Conservation (phyloP, 164 flowering plant genomes). For the Cinnamomum chago region DNA sequence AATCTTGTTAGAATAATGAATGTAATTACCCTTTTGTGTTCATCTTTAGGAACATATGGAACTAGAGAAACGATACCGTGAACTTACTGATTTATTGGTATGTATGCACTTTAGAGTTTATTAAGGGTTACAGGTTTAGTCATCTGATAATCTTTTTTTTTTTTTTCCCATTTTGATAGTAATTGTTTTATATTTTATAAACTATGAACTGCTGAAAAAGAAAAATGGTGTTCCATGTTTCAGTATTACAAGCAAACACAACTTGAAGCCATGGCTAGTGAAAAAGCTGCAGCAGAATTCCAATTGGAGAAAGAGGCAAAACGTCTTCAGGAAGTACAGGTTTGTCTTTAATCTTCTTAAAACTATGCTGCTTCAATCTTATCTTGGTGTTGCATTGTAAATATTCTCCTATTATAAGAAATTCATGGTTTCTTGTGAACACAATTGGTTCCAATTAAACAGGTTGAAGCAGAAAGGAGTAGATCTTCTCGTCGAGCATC, state of each 20-base stretch:
- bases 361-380: conserved; percentile 2
- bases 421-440: not conserved
- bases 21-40: not conserved
- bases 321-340: conserved; percentile 88
- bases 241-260: conserved; percentile 99
- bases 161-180: no score
- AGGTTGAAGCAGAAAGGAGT: conserved; percentile 88
- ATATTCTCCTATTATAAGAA: no score
- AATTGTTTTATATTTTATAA: not conserved
- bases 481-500: conserved; percentile 74
- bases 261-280: conserved; percentile 92
- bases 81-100: conserved; percentile 95
- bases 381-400: not conserved
- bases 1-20: not conserved
- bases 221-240: conserved; percentile 7
- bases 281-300: conserved; percentile 96
- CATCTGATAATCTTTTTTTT: conserved; percentile 1
- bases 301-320: conserved; percentile 91
- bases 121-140: not conserved
- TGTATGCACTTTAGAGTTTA: not conserved
- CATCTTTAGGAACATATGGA: conserved; percentile 89
- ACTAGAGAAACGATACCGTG: conserved; percentile 95
- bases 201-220: not conserved
- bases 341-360: conserved; percentile 18
- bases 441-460: conserved; percentile 13